Conservation (phyloP, 2,329 filamentous ascomycete species). For the Alternaria tenuissima region DNA sequence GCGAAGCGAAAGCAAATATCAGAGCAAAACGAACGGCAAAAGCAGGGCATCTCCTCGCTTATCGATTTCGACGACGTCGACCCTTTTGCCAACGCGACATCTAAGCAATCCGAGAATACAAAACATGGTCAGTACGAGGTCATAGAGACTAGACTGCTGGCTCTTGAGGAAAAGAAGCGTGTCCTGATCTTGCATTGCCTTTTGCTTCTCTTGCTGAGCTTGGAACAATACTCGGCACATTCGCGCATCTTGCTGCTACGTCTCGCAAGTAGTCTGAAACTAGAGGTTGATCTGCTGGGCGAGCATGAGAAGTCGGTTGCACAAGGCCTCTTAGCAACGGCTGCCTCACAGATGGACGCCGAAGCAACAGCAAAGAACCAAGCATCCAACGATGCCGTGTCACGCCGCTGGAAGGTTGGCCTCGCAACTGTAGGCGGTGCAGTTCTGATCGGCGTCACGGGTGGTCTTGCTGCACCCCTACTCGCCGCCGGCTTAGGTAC, state of each 20-base stretch:
- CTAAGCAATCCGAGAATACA: constrained; percentile 7
- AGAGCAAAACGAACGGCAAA: constrained; percentile 29
- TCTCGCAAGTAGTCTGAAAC: constrained; percentile 71
- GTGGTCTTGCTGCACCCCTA: constrained; percentile 77
- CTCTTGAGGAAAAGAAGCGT: constrained; percentile 58
- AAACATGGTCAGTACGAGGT: constrained; percentile 40
- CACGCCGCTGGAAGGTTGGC: constrained; percentile 79
- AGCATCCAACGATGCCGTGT: constrained; percentile 68
- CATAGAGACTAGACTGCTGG: constrained; percentile 47
- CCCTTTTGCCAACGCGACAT: constrained; percentile 26
- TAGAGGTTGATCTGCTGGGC: constrained; percentile 69
- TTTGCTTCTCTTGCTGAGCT: constrained; percentile 73
- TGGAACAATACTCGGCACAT: constrained; percentile 78
- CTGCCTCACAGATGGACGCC: constrained; percentile 74
- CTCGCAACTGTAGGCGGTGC: constrained; percentile 87
- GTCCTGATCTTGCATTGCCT: constrained; percentile 74
- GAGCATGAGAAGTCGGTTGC: constrained; percentile 79
- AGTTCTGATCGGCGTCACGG: constrained; percentile 80
- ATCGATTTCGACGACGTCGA: constrained; percentile 38
- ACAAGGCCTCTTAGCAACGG: constrained; percentile 70
- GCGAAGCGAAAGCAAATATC: constrained; percentile 30
- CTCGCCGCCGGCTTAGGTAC: constrained; percentile 79
- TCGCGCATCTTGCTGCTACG: constrained; percentile 76
- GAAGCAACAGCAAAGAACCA: constrained; percentile 78
- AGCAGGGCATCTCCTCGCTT: constrained; percentile 33